Evolutionary conservation across 441 rosid genomes (phyloP).

Genomic region (Euphorbia celastroides): DNA sequence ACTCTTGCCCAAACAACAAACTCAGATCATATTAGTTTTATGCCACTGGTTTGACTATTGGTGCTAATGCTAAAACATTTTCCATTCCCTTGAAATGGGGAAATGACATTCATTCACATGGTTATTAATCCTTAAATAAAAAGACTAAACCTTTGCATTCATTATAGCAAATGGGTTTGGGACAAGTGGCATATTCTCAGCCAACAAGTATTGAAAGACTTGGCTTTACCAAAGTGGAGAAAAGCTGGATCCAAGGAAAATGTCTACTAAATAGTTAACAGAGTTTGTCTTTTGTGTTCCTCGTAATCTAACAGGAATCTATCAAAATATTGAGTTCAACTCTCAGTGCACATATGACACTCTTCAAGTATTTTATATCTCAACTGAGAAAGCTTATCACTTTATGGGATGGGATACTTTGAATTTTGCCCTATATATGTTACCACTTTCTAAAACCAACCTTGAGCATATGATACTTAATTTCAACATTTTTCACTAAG

Average conservation of each 20-base stretch:
- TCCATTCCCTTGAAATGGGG: slow-evolving; percentile 15
- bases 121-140: slow-evolving; percentile 13
- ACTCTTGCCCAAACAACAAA: slow-evolving; percentile 28
- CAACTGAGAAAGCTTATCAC: slow-evolving; percentile 16
- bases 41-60: slow-evolving; percentile 27
- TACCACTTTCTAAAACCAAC: too few species aligned
- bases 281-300: slow-evolving; percentile 25
- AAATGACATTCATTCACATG: slow-evolving; percentile 35
- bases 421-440: slow-evolving; percentile 26
- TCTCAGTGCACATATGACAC: slow-evolving; percentile 22
- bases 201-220: too few species aligned
- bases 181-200: slow-evolving; percentile 26
- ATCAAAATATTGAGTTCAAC: slow-evolving; percentile 20
- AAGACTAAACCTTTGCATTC: neutral
- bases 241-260: slow-evolving; percentile 24
- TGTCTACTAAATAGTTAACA: slow-evolving; percentile 36
- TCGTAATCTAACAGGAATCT: slow-evolving; percentile 18
- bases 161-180: slow-evolving; percentile 17
- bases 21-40: slow-evolving; percentile 21
- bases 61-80: slow-evolving; percentile 15
- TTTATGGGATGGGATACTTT: slow-evolving; percentile 25
- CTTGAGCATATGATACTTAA: too few species aligned
- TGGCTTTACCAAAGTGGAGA: slow-evolving; percentile 17
- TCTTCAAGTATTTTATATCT: too few species aligned
- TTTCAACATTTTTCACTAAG: too few species aligned